Conservation (phyloP, 306 rosid species). For the Lagenaria siceraria region DNA sequence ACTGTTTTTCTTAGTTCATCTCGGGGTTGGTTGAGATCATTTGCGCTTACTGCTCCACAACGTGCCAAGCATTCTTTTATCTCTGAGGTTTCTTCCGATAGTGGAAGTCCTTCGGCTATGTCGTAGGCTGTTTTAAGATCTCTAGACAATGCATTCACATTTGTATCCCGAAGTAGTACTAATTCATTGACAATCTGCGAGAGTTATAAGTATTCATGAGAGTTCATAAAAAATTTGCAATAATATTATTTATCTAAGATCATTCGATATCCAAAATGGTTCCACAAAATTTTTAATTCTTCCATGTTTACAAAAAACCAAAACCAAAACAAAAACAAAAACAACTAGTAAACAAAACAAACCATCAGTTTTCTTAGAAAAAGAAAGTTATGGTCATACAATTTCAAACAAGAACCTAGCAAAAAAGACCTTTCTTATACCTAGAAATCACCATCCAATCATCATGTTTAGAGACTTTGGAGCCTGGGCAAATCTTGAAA, state of each 20-base stretch:
- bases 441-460: slow-evolving; percentile 1
- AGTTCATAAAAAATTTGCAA: background rate
- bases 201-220: background rate
- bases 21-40: slow-evolving; percentile 69
- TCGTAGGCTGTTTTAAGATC: slow-evolving; percentile 75
- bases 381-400: background rate
- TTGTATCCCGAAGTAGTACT: slow-evolving; percentile 42
- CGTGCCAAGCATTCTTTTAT: slow-evolving; percentile 48
- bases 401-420: background rate
- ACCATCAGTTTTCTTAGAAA: background rate
- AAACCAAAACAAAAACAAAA: too few species aligned
- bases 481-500: background rate
- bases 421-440: background rate
- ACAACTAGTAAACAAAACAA: background rate
- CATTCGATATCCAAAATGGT: background rate
- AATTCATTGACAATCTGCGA: slow-evolving; percentile 77
- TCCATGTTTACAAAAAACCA: background rate
- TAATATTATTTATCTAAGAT: background rate
- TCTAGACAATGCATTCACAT: slow-evolving; percentile 67
- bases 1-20: slow-evolving; percentile 72
- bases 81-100: slow-evolving; percentile 45
- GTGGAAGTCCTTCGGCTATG: slow-evolving; percentile 68
- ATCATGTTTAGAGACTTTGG: background rate
- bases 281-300: background rate
- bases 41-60: slow-evolving; percentile 51